These are phyloP conservation scores for Vitellaria paradoxa DNA, from an alignment of 179 eudicot species.

Conservation along the genomic window DNA sequence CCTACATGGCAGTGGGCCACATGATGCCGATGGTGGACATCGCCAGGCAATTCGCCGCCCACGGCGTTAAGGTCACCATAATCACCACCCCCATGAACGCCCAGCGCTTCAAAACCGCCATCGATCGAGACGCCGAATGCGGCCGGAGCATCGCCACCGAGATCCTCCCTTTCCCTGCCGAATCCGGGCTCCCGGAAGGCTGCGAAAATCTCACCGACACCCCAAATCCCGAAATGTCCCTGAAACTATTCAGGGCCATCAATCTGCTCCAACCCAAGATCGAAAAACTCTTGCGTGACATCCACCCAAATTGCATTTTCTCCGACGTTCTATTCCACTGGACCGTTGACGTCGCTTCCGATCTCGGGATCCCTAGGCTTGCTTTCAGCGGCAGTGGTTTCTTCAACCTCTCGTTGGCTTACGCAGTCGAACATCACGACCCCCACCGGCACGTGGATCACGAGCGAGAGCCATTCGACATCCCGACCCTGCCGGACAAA, in stretches of 20 bases:
- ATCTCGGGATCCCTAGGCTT: constrained; percentile 31
- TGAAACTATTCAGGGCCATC: constrained; percentile 15
- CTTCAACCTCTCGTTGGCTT: constrained; percentile 21
- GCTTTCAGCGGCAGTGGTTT: constrained; percentile 29
- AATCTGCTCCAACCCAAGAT: constrained; percentile 21
- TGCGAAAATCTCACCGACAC: constrained; percentile 22
- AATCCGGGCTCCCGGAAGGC: constrained; percentile 28
- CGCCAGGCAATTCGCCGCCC: constrained; percentile 29
- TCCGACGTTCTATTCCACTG: constrained; percentile 30
- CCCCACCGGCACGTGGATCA: constrained; percentile 16
- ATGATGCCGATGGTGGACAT: constrained; percentile 41
- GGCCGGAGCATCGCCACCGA: constrained; percentile 15
- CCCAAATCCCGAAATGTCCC: constrained; percentile 9
- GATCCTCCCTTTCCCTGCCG: constrained; percentile 23
- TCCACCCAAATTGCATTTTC: constrained; percentile 26
- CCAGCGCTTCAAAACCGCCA: constrained; percentile 14
- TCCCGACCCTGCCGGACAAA: constrained; percentile 26
- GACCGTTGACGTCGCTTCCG: constrained; percentile 22
- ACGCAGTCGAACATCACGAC: constrained; percentile 11
- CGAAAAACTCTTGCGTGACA: constrained; percentile 16
- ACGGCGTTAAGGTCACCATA: constrained; percentile 24
- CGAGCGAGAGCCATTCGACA: constrained; percentile 20
- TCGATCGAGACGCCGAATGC: neutral
- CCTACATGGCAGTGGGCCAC: constrained; percentile 35
- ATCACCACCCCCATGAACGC: constrained; percentile 35